Base-by-base conservation (phyloP, 192 early-diverging fungal genomes). In the Lobosporangium transversale region DNA sequence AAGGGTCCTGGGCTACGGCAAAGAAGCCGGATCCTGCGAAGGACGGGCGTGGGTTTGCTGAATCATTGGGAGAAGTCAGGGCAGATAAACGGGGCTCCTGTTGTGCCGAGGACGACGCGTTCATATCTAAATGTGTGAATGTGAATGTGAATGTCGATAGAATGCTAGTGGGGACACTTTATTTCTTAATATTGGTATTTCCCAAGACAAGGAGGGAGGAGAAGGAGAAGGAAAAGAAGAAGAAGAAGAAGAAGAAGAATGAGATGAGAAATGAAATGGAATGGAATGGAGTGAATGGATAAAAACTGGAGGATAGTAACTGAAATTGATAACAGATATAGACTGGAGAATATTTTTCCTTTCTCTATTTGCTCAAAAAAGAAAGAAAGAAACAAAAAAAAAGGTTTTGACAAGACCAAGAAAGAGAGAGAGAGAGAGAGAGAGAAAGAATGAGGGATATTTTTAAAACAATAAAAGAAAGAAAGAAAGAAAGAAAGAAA, bases 21-120 rank as follows among this genome's bases (percentile, higher is more conserved):
- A 70, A 68, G 20, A 60, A 70, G 24, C 58, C 68, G 9, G 68
- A 70, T 54, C 58, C 67, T 5, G 67, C 15, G 24, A 70, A 70
- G 42, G 52, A 30, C 21, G 58, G 51, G 24, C 36, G 53, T n/a
- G 68, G 44, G 24, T 52, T 70, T 4, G 58, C 33, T 6, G 66
- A 55, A 43, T 68, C 66, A 58, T 58, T 49, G 44, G 47, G 35
- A 15, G 66, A 65, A 2, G 53, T 51, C 20, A 68, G 48, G 36
- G 66, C 48, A 29, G 66, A 57, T n/a, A 68, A 50, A 20, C 66
- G 55, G 35, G 54, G 36, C 14, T 68, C 56, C 17, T 32, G 17
- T 18, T 51, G 51, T 26, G 59, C 26, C 20, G 50, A 37, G 36
- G 50, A 63, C 23, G 61, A 58, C 53, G 56, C 56, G 66, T 68